Evolutionary conservation across 2,329 filamentous ascomycete species (phyloP), one percentile per base, ranked within the genome.

Genomic region (Thelonectria rubi): DNA sequence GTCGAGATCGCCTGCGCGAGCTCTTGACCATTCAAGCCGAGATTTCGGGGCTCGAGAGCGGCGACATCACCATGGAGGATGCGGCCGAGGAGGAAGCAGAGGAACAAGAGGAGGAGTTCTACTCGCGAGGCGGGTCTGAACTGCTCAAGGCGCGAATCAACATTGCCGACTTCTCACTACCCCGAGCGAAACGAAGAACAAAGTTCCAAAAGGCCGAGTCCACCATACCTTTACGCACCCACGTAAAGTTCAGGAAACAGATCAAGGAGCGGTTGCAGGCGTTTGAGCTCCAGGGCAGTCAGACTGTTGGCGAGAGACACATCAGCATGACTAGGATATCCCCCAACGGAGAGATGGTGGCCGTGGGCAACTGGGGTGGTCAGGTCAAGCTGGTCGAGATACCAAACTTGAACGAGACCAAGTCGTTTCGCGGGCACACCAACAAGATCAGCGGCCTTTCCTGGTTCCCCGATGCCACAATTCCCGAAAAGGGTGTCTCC

Each of bases 321-420:
- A 88, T 99, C 57, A 94, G 93, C 77, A 94, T 98, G 79, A 92
- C 93, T 49, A 88, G 95, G 58, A 94, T 99, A 78, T 89, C 94
- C 8, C 95, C 95, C 1, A 91, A 91, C 71, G 92, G 93, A 15
- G 84, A 94, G 74, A 83, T 91, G 10, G 85, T 98, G 37, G 95
- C 94, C 3, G 92, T 93, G 2, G 95, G 95, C 40, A 97, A 96
- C 73, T 98, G 94, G 93, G 91, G 89, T 53, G 95, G 95, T 54
- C 90, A 92, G 52, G 89, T 99, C 66, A 94, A 93, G 71, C 80
- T 99, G 60, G 85, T 98, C 61, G 88, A 91, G 59, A 89, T 97
- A 18, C 94, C 94, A 2, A 91, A 89, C 69, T 80, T 99, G 64
- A 88, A 93, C 49, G 89, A 91, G 69, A 93, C 89, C 74, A 86